Conservation (phyloP, 225 moss, liverwort and hornwort genomes). For the Ulota crispa region DNA sequence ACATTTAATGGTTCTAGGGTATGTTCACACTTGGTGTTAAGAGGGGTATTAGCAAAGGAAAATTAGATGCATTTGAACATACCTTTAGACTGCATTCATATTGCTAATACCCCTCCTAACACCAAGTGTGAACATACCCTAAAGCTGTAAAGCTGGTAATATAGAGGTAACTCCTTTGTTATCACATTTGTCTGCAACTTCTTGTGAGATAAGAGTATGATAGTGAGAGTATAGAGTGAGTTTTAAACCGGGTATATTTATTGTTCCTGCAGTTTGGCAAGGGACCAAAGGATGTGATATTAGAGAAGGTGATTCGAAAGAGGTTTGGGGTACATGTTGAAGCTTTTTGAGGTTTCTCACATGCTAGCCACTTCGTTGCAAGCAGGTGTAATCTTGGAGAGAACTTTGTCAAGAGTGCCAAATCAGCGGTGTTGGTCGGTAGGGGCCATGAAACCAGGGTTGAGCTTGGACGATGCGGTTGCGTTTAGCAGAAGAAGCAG, state of each 20-base stretch:
- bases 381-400: constrained; percentile 47
- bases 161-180: not conserved
- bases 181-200: not conserved
- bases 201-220: not conserved
- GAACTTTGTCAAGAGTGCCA: constrained; percentile 48
- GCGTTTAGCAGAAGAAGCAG: constrained; percentile 38
- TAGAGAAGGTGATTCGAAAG: not conserved
- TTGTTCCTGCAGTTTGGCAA: not conserved
- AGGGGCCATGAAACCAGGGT: constrained; percentile 49
- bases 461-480: constrained; percentile 47
- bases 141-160: not conserved
- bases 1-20: not conserved
- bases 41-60: too few species aligned
- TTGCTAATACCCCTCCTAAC: too few species aligned
- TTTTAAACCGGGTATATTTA: not conserved
- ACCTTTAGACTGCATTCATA: too few species aligned
- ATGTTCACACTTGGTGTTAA: too few species aligned
- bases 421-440: constrained; percentile 54
- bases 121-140: too few species aligned
- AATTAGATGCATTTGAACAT: too few species aligned
- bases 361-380: not conserved
- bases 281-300: not conserved
- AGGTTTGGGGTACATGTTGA: not conserved
- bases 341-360: not conserved
- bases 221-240: not conserved